Conservation (phyloP, 1,284 basidiomycete species). For the Boletus semigastroideus region DNA sequence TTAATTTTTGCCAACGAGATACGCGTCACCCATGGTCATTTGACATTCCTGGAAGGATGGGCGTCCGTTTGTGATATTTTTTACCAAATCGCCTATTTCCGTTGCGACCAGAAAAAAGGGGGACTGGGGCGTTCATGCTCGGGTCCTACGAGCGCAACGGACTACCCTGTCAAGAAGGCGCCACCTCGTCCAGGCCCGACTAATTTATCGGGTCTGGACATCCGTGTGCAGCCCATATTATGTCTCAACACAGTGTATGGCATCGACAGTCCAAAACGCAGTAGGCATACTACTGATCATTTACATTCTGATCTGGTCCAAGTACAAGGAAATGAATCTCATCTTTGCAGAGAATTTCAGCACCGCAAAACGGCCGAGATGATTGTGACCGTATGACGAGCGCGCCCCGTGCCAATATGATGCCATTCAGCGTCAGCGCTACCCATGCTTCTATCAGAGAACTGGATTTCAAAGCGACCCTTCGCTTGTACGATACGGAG, state of each 20-base stretch:
- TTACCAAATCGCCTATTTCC: not conserved
- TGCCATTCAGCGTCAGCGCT: too few species aligned
- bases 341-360: not conserved
- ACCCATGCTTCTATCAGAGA: constrained; percentile 20
- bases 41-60: constrained; percentile 42
- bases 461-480: constrained; percentile 45
- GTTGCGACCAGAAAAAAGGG: constrained; percentile 44
- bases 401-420: not conserved
- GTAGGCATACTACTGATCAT: constrained; percentile 34
- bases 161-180: constrained; percentile 53
- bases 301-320: not conserved
- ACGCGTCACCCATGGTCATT: constrained; percentile 47
- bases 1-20: constrained; percentile 61
- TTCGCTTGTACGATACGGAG: constrained; percentile 43
- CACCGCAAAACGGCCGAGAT: constrained; percentile 3
- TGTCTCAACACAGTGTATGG: constrained; percentile 26
- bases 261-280: constrained; percentile 40
- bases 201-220: constrained; percentile 33
- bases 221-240: too few species aligned
- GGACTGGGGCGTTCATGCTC: constrained; percentile 47
- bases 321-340: not conserved
- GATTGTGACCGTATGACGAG: not conserved
- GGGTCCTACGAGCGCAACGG: constrained; percentile 43
- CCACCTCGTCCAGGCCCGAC: constrained; percentile 4
- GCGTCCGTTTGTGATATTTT: not conserved